Conservation (phyloP, 495 filamentous ascomycete species). For the Daldinia concentrica region DNA sequence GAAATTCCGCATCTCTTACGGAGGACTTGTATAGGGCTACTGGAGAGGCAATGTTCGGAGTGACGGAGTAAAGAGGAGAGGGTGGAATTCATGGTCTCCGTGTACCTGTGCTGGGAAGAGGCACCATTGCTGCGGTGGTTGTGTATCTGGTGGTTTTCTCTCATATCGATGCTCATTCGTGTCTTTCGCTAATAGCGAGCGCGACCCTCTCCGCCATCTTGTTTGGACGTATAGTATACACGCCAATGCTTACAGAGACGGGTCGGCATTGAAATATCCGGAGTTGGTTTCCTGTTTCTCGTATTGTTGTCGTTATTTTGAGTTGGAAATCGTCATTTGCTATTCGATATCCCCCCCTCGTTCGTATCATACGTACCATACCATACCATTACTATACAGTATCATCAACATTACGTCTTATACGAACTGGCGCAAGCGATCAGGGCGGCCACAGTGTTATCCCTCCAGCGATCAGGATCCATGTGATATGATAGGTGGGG, state of each 20-base stretch:
- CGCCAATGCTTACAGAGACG: slow-evolving; percentile 36
- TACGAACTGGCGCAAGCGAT: slow-evolving; percentile 37
- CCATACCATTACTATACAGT: slow-evolving; percentile 43
- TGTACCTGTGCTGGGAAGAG: slow-evolving; percentile 22
- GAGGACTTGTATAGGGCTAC: slow-evolving; percentile 28
- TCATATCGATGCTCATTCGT: slow-evolving; percentile 41
- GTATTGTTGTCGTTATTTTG: slow-evolving; percentile 34
- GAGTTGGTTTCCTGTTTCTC: slow-evolving; percentile 43
- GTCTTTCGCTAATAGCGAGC: slow-evolving; percentile 42
- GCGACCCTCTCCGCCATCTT: slow-evolving; percentile 34
- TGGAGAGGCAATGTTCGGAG: slow-evolving; percentile 8
- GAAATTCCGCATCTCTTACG: slow-evolving; percentile 22
- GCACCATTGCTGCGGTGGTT: slow-evolving; percentile 20
- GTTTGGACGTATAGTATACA: slow-evolving; percentile 36
- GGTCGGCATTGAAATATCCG: slow-evolving; percentile 43
- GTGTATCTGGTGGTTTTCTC: slow-evolving; percentile 39
- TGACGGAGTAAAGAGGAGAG: slow-evolving; percentile 29
- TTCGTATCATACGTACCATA: slow-evolving; percentile 43
- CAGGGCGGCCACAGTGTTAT: slow-evolving; percentile 38
- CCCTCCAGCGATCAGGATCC: slow-evolving; percentile 27
- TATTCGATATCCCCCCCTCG: slow-evolving; percentile 45
- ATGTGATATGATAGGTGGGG: slow-evolving; percentile 40
- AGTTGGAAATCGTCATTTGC: slow-evolving; percentile 35
- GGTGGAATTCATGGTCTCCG: slow-evolving; percentile 18
- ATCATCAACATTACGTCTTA: slow-evolving; percentile 42